Percentiles rank a stretch among this genome's conserved stretches.
phyloP scores from a whole-genome alignment of 2,329 filamentous ascomycete genomes.

The Trichoderma atroviride region DNA sequence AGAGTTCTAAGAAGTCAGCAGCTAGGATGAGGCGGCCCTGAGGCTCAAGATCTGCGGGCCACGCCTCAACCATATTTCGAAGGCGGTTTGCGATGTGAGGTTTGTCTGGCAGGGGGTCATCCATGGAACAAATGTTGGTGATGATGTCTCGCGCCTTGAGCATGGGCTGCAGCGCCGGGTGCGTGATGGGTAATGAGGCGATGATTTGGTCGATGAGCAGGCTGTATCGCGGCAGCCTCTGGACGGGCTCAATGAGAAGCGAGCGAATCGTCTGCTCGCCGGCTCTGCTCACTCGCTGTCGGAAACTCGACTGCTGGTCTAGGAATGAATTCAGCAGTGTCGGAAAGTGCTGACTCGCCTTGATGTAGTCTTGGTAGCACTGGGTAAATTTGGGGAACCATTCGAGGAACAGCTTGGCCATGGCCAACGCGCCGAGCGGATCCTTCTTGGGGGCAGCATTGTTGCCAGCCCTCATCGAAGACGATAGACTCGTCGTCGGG shows the following conservation, averaged over 20 bases:
- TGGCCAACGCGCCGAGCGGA: slow-evolving; percentile 73
- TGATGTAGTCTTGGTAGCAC: slow-evolving; percentile 92
- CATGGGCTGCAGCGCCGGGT: slow-evolving; percentile 80
- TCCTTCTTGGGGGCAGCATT: slow-evolving; percentile 59
- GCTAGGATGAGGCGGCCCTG: slow-evolving; percentile 79
- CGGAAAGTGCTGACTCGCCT: slow-evolving; percentile 84
- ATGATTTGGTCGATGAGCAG: slow-evolving; percentile 96
- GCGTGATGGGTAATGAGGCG: slow-evolving; percentile 78
- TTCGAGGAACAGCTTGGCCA: slow-evolving; percentile 80
- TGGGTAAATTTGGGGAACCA: slow-evolving; percentile 93
- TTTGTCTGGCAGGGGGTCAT: slow-evolving; percentile 69
- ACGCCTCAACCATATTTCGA: slow-evolving; percentile 74
- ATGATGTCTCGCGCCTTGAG: slow-evolving; percentile 91
- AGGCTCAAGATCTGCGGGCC: slow-evolving; percentile 72
- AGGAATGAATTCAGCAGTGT: slow-evolving; percentile 78
- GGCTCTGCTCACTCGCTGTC: slow-evolving; percentile 74
- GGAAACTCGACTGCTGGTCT: slow-evolving; percentile 80
- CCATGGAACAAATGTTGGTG: slow-evolving; percentile 93
- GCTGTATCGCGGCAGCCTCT: slow-evolving; percentile 90
- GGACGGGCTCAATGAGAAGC: slow-evolving; percentile 92
- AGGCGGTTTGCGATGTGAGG: slow-evolving; percentile 74
- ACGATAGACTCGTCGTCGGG: slow-evolving; percentile 46
- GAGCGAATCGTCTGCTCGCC: slow-evolving; percentile 92
- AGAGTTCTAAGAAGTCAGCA: slow-evolving; percentile 76
- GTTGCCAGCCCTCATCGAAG: slow-evolving; percentile 47